Evolutionary conservation across 2,329 filamentous ascomycete species (phyloP), one percentile per base, ranked within the genome.

Genomic region (Lachnellula hyalina): DNA sequence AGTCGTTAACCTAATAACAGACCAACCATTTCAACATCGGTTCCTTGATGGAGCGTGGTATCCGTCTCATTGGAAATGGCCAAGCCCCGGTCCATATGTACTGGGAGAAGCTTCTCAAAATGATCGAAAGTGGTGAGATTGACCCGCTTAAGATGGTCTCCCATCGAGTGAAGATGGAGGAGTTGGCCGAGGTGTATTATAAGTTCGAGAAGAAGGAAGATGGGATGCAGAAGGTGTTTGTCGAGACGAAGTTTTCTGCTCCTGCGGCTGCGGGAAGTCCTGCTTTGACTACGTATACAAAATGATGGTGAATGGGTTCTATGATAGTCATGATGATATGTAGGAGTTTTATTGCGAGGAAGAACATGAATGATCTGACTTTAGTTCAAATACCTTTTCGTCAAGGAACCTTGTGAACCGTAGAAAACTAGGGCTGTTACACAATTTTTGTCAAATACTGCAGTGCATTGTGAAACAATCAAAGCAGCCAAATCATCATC

Each of bases 11-110:
- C 14, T 17, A 15, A 41, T 9, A 5, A 11, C 25, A 62, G 56
- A 61, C 61, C 12, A 67, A 67, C 38, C 64, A 66, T 32, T 65
- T 67, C 55, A 64, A 65, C 36, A 65, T 68, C 19, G 64, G 90
- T 9, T 85, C 88, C 0, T 68, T 95, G 14, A 95, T 95, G 90
- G 84, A 95, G 73, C 84, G 88, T 34, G 90, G 90, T n/a, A 83
- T 95, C 62, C 85, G 88, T 1, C 79, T 96, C 45, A 91, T 84
- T 44, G 82, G 82, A 17, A 83, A 83, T 63, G 81, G 81, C 1
- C 82, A 85, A 63, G 81, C 81, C 0, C 90, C 90, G 0, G 89
- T 95, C 0, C 89, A 93, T 65, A 82, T 85, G 65, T 94, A 95
- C 74, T 95, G 89, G 90, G 77, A 90, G 23, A 80, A 88, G 3